A percentile compares a stretch with the other conserved stretches of the same genome.
Conservation (phyloP, 176 grass and related monocot genomes). For the Carex cristatella region DNA sequence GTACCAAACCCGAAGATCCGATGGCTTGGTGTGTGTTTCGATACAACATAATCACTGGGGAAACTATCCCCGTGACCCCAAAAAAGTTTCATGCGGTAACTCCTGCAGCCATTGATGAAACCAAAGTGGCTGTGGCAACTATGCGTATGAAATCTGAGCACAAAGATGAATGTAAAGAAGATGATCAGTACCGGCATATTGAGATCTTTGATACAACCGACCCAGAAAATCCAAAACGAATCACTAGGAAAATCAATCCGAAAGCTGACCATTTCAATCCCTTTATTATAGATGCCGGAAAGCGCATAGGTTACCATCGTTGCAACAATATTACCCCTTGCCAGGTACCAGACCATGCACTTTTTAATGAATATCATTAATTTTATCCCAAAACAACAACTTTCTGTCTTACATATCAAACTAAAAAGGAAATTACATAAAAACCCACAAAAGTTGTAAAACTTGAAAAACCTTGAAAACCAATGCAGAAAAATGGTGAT, state of each 20-base stretch:
- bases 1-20: not conserved
- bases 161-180: not conserved
- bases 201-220: constrained; percentile 6
- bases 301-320: too few relatives aligned
- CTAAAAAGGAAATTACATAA: too few relatives aligned
- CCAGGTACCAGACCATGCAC: constrained; percentile 6
- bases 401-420: too few relatives aligned
- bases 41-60: not conserved
- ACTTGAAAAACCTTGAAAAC: too few relatives aligned
- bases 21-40: constrained; percentile 21
- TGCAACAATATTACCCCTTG: too few relatives aligned
- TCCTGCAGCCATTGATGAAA: constrained; percentile 36
- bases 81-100: constrained; percentile 24
- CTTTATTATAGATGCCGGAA: too few relatives aligned
- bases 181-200: constrained; percentile 31
- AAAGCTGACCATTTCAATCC: too few relatives aligned
- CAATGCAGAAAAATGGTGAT: too few relatives aligned
- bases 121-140: constrained; percentile 27
- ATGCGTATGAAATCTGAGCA: constrained; percentile 21
- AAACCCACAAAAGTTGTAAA: too few relatives aligned
- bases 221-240: too few relatives aligned
- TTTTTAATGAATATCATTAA: not conserved
- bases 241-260: too few relatives aligned
- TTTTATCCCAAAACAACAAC: too few relatives aligned
- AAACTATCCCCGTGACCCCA: constrained; percentile 9